A percentile compares a stretch with the other conserved stretches of the same genome.
Conservation (phyloP, 2,329 filamentous ascomycete species). For the Colletotrichum horii region DNA sequence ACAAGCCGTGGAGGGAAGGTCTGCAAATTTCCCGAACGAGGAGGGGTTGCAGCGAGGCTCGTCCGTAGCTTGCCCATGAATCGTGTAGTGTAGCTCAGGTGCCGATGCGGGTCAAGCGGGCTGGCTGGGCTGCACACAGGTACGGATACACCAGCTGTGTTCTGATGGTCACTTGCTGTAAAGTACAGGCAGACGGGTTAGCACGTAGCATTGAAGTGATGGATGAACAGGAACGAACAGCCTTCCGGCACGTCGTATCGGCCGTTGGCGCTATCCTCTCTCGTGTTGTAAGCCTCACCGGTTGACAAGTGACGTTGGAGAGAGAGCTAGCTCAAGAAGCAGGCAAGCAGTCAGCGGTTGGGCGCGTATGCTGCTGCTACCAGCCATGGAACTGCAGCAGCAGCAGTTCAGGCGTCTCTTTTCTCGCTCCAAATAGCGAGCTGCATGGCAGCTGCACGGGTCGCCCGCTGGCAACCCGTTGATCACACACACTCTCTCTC, state of each 20-base stretch:
- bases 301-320: not conserved
- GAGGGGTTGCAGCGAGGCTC: not conserved
- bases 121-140: not conserved
- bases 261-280: not conserved
- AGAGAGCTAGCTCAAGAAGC: not conserved
- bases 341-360: not conserved
- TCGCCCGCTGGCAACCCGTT: slow-evolving; percentile 3
- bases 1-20: slow-evolving; percentile 6
- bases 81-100: not conserved
- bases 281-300: not conserved
- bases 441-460: slow-evolving; percentile 13
- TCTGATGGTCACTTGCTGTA: too few species aligned
- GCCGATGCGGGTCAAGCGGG: slow-evolving; percentile 5
- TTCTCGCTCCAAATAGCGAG: slow-evolving; percentile 1
- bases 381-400: not conserved
- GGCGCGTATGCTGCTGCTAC: not conserved
- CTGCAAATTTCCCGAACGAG: slow-evolving; percentile 18
- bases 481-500: not conserved
- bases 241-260: not conserved
- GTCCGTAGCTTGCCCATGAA: not conserved
- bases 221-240: not conserved
- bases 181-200: not conserved
- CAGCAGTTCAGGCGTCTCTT: not conserved
- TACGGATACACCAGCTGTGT: not conserved
- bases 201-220: not conserved